These are phyloP conservation scores for Penicillium fimorum DNA, from an alignment of 495 filamentous ascomycete genomes.

Conservation along the genomic window DNA sequence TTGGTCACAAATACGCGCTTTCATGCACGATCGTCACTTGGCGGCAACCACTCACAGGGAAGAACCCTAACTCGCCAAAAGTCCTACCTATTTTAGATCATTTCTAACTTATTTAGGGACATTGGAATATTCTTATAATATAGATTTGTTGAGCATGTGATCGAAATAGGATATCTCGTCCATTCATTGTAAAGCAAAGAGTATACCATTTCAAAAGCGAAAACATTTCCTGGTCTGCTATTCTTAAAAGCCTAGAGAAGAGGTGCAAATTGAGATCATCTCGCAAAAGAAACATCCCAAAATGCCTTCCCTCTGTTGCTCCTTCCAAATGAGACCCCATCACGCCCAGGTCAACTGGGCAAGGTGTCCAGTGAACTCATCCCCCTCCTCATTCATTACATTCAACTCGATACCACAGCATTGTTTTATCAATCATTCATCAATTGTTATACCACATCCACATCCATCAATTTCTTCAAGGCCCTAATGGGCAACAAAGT, in stretches of 20 bases:
- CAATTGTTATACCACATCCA: background rate
- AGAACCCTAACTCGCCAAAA: slow-evolving; percentile 2
- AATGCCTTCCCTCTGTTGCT: background rate
- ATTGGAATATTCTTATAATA: background rate
- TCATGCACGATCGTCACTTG: slow-evolving; percentile 28
- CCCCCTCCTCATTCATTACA: background rate
- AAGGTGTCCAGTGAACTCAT: background rate
- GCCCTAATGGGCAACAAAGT: slow-evolving; percentile 36
- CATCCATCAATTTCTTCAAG: background rate
- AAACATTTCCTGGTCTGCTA: background rate
- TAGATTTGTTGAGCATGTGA: background rate
- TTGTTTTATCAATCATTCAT: background rate
- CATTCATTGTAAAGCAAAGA: background rate
- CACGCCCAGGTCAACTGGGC: background rate
- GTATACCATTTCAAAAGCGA: too few relatives aligned
- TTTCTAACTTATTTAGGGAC: background rate
- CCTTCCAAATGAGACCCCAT: background rate
- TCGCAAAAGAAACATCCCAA: background rate
- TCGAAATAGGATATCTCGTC: background rate
- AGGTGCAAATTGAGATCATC: background rate
- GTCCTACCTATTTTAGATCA: background rate
- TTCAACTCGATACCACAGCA: background rate
- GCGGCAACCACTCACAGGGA: slow-evolving; percentile 23
- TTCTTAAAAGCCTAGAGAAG: background rate
- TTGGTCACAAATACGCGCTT: slow-evolving; percentile 41